phyloP scores from a whole-genome alignment of 2,329 filamentous ascomycete species.

The Fusarium mexicanum region DNA sequence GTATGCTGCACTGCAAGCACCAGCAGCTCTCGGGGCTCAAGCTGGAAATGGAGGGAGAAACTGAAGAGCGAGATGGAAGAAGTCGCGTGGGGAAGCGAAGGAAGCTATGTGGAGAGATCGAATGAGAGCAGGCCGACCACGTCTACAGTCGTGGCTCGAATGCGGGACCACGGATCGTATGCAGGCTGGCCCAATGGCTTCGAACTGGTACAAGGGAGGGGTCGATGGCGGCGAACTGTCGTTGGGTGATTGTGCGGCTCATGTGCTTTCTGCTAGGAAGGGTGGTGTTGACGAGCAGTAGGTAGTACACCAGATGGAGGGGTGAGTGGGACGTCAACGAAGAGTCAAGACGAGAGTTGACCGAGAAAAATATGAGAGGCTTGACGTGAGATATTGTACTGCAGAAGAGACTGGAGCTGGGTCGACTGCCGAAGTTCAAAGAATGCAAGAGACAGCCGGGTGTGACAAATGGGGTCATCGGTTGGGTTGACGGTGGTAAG shows the following conservation, averaged over 20 bases:
- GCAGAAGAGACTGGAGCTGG: slow-evolving; percentile 4
- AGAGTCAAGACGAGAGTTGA: slow-evolving; percentile 31
- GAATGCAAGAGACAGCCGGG: slow-evolving; percentile 30
- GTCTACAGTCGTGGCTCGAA: slow-evolving; percentile 54
- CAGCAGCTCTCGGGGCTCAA: slow-evolving; percentile 44
- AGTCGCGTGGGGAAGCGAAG: slow-evolving; percentile 49
- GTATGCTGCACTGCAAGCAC: slow-evolving; percentile 48
- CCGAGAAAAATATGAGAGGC: slow-evolving; percentile 14
- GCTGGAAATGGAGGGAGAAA: slow-evolving; percentile 46
- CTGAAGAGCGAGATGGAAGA: slow-evolving; percentile 46
- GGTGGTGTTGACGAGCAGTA: slow-evolving; percentile 43
- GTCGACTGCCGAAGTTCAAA: slow-evolving; percentile 29
- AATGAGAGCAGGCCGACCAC: slow-evolving; percentile 48
- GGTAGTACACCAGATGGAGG: slow-evolving; percentile 35
- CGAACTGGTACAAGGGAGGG: slow-evolving; percentile 45
- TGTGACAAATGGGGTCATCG: slow-evolving; percentile 34
- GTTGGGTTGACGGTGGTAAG: slow-evolving; percentile 36
- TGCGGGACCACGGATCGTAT: slow-evolving; percentile 50
- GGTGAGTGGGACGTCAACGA: slow-evolving; percentile 38
- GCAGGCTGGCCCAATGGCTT: slow-evolving; percentile 51
- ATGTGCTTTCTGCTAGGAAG: slow-evolving; percentile 38
- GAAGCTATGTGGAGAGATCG: slow-evolving; percentile 48
- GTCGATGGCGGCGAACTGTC: slow-evolving; percentile 42
- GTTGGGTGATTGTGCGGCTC: slow-evolving; percentile 44
- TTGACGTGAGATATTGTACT: slow-evolving; percentile 3